phyloP scores from a whole-genome alignment of 2,329 filamentous ascomycete genomes.

The Pezicula radicicola region DNA sequence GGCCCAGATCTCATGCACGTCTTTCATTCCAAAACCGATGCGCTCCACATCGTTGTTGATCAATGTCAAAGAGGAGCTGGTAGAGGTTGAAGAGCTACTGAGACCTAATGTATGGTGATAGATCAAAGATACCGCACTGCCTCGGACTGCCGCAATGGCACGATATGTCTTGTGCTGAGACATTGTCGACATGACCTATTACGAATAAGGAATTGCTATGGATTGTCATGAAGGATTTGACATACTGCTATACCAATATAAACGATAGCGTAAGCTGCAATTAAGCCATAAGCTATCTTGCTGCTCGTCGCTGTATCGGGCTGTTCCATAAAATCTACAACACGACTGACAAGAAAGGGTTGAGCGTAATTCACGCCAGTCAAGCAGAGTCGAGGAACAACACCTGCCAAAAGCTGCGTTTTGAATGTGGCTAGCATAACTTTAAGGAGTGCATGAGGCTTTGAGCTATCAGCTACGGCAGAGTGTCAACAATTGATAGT shows the following conservation, averaged over 20 bases:
- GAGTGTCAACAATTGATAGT: not conserved
- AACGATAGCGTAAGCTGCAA: constrained; percentile 37
- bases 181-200: not conserved
- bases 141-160: constrained; percentile 1
- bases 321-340: constrained; percentile 29
- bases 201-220: not conserved
- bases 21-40: constrained; percentile 20
- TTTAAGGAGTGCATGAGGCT: not conserved
- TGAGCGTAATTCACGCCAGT: constrained; percentile 24
- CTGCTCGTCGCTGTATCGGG: constrained; percentile 19
- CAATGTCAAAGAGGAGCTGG: constrained; percentile 12
- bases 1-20: constrained; percentile 34
- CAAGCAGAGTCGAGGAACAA: constrained; percentile 4
- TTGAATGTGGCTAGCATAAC: not conserved
- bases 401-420: not conserved
- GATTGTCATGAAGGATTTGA: constrained; percentile 6
- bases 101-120: constrained; percentile 6
- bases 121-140: constrained; percentile 5
- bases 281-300: constrained; percentile 34
- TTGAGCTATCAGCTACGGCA: not conserved
- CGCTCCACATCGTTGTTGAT: constrained; percentile 20
- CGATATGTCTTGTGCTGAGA: not conserved
- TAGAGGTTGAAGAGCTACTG: not conserved
- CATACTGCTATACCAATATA: constrained; percentile 40
- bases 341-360: constrained; percentile 39